Base-by-base conservation (phyloP, 1,284 basidiomycete species). In the Ustilago curta region DNA sequence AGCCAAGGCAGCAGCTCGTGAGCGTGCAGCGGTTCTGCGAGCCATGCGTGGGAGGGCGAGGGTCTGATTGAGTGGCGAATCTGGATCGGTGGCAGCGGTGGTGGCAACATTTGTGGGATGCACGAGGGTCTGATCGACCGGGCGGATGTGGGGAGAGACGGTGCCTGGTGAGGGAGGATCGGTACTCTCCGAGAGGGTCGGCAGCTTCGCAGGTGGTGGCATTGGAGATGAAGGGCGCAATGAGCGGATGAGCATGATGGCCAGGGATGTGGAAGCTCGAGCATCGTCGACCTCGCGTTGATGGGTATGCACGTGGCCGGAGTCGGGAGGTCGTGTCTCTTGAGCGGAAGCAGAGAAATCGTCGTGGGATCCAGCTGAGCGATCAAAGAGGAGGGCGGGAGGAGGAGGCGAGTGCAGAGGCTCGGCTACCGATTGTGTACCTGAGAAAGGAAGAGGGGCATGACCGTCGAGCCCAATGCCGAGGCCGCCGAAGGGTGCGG, bases 1-100 rank as follows among this genome's bases (percentile, higher is more conserved):
- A 35, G 75, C 75, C 2, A 70, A 40, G 2, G 72, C 77, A 21
- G 77, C 74, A 9, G 73, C 74, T 51, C 78, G 49, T 4, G 72
- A 58, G 4, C 76, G 54, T 16, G 75, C 73, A 6, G 69, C 72
- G 0, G 62, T 62, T 37, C 76, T 62, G 19, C 66, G 53, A 29
- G 61, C 51, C 54, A 74, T 66, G 44, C 62, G 61, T 12, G 71
- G 66, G 4, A 74, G 66, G 3, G 54, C 59, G 11, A 69, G 54
- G 18, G 53, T 55, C 18, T 32, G 52, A 37, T 43, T 64, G 45
- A 66, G 44, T 3, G 71, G 66, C 52, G 71, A 74, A 23, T 62
- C 71, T 18, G 58, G 55, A 44, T 57, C 61, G 18, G 35, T 45
- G 14, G 49, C 44, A 3, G 50, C 29, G 27, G 45, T 48, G 4